phyloP scores from a whole-genome alignment of 2,329 filamentous ascomycete genomes.

The Hawksworthiomyces lignivorus region DNA sequence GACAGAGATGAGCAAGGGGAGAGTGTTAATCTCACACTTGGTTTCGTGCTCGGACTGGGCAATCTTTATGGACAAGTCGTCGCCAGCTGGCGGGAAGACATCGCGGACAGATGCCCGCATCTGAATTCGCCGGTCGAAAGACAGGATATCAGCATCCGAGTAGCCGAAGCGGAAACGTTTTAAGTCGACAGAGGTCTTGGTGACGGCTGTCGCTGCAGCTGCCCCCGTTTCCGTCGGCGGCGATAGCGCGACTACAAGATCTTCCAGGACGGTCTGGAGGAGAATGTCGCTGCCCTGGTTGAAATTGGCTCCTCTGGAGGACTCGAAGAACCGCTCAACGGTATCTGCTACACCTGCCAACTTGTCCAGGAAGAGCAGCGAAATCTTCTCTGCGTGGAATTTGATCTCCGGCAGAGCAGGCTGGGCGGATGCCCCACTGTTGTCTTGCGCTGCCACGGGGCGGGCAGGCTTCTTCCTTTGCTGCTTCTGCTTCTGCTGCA shows the following conservation, averaged over 20 bases:
- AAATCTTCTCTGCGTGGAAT: conserved; percentile 40
- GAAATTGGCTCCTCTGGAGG: conserved; percentile 29
- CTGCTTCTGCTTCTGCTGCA: conserved; percentile 4
- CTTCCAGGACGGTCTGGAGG: conserved; percentile 40
- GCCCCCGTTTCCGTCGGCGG: conserved; percentile 19
- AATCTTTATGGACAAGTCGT: conserved; percentile 50
- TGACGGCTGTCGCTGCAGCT: neutral
- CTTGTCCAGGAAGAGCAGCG: conserved; percentile 48
- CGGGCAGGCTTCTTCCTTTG: conserved; percentile 17
- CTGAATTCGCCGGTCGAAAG: conserved; percentile 50
- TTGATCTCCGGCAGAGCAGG: conserved; percentile 31
- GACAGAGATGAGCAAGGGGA: conserved; percentile 68
- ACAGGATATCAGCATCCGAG: conserved; percentile 53
- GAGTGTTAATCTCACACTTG: conserved; percentile 60
- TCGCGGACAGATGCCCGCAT: conserved; percentile 54
- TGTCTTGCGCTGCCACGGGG: neutral
- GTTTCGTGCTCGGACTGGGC: conserved; percentile 35
- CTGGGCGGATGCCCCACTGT: neutral
- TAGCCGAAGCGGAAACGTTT: conserved; percentile 57
- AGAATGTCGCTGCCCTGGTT: conserved; percentile 38
- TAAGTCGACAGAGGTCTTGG: conserved; percentile 35
- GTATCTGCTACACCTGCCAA: conserved; percentile 45
- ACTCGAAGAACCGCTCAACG: conserved; percentile 36
- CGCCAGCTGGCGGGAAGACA: conserved; percentile 47
- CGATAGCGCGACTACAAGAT: conserved; percentile 29